Base-by-base conservation (phyloP, 2,329 filamentous ascomycete genomes). In the Sporothrix inflata region DNA sequence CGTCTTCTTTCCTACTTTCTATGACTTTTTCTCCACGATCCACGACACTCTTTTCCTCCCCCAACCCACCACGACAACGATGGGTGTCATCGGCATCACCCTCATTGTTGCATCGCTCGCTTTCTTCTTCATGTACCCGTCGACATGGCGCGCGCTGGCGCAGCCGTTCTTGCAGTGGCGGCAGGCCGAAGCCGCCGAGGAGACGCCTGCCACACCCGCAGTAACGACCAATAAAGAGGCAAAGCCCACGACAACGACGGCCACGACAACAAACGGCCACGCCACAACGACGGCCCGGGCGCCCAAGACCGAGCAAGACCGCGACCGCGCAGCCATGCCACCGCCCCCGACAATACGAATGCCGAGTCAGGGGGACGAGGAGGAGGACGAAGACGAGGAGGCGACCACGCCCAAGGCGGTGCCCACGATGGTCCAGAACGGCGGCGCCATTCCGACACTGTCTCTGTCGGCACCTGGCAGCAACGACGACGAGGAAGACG, bases 51-150 rank as follows among this genome's bases (percentile, higher is more conserved):
- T 7, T 14, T 19, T 40, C 5, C 47, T 38, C 24, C 14, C 9
- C n/a, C 30, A 24, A 14, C 19, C 49, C 27, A 11, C 34, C 14
- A 34, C 30, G 49, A 7, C 70, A 73, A 77, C 71, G 70, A 90
- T 90, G 88, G 86, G 83, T 74, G 79, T 89, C 76, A 76, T 91
- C 74, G 89, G 87, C 75, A 80, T 90, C 74, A 89, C 89, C n/a
- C 82, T 91, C 74, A 83, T 91, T 76, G 79, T 91, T 75, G 89
- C 86, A 57, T 89, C 89, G 0, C 81, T 90, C 71, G 84, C 90
- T 61, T 87, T 86, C 77, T 79, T 90, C 74, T 81, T 86, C 76
- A 83, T 90, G 74, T 84, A 85, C 53, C 85, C 85, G 71, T 86
- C 85, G 67, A 80, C 83, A 61, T 85, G 87, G 80, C 79, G 88